These are phyloP conservation scores for Eremochloa ophiuroides DNA, from an alignment of 176 grass and related monocot species.

Conservation along the genomic window DNA sequence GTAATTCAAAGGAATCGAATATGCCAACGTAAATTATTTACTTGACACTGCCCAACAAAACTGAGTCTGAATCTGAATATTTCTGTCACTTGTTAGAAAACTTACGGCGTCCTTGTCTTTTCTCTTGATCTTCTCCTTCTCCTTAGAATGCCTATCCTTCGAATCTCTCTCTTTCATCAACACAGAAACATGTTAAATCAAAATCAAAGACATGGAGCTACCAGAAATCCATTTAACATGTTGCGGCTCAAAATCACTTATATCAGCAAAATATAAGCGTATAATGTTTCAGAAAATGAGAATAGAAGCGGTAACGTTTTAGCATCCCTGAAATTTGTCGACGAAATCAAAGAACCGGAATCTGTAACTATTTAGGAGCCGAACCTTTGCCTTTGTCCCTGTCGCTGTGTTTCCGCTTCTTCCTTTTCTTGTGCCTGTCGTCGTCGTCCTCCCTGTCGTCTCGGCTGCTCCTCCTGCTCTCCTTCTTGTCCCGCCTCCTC, in stretches of 20 bases:
- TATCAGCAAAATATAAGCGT: background rate
- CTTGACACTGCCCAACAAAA: background rate
- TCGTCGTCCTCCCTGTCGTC: slow-evolving; percentile 37
- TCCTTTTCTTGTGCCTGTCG: slow-evolving; percentile 47
- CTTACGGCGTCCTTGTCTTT: slow-evolving; percentile 44
- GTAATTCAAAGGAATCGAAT: background rate
- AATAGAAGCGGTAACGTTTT: background rate
- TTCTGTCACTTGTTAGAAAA: background rate
- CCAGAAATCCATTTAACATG: background rate
- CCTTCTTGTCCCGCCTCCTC: slow-evolving; percentile 44
- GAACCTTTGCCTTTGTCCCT: slow-evolving; percentile 66
- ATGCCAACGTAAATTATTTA: background rate
- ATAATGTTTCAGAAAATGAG: background rate
- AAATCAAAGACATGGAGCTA: background rate
- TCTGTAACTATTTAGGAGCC: background rate
- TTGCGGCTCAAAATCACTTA: background rate
- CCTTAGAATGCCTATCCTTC: slow-evolving; percentile 40
- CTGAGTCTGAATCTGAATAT: background rate
- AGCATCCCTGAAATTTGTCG: background rate
- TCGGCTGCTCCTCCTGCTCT: slow-evolving; percentile 32
- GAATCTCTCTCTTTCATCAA: slow-evolving; percentile 32
- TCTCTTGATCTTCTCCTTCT: slow-evolving; percentile 23
- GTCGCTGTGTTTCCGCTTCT: slow-evolving; percentile 50
- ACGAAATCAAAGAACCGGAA: background rate
- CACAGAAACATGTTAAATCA: background rate